Evolutionary conservation across 768 basidiomycete species (phyloP), one percentile per base, ranked within the genome.

Genomic region (Kwoniella pini): DNA sequence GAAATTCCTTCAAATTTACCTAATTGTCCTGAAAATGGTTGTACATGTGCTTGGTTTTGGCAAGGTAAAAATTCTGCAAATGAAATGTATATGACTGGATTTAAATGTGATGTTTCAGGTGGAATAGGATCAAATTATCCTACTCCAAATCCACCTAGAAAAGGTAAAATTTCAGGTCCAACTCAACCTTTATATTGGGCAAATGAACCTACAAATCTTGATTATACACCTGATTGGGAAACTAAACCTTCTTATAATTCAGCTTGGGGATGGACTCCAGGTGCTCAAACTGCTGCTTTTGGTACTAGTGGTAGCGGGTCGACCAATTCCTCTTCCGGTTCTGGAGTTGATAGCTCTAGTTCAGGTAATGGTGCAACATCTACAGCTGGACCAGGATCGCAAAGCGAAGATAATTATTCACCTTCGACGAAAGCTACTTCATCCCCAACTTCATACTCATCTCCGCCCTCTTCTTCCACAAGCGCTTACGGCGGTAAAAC

Each of bases 1-100:
- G 54, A 66, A 17, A 61, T 77, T 31, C 76, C 76, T 1, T 55
- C 63, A 17, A 62, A 69, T 46, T 63, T 77, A 49, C 76, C 76
- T 0, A 44, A 64, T 1, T 77, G 76, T 49, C 72, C 76, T 5
- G 67, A 68, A 15, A 65, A 65, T 3, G 70, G 71, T 19, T 77
- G 76, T 53, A 69, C 68, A 22, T 75, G 73, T 59, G 62, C 56
- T 3, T 74, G 70, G 67, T 60, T 64, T 44, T 64, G 65, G 65
- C 46, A 43, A 40, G 67, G 67, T 12, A 55, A 65, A 24, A 67
- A 67, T 44, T 55, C 51, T 26, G 65, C 62, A 6, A 52, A 49
- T 12, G 68, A 69, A 33, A 66, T 66, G 64, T 69, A 69, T 51
- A 65, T 65, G 64, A 60, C 40, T 42, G 68, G 64, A n/a, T 63